A percentile compares a stretch with the other conserved stretches of the same genome.
These are phyloP conservation scores for Eucalyptus rudis DNA, from an alignment of 345 rosid genomes.

Conservation along the genomic window DNA sequence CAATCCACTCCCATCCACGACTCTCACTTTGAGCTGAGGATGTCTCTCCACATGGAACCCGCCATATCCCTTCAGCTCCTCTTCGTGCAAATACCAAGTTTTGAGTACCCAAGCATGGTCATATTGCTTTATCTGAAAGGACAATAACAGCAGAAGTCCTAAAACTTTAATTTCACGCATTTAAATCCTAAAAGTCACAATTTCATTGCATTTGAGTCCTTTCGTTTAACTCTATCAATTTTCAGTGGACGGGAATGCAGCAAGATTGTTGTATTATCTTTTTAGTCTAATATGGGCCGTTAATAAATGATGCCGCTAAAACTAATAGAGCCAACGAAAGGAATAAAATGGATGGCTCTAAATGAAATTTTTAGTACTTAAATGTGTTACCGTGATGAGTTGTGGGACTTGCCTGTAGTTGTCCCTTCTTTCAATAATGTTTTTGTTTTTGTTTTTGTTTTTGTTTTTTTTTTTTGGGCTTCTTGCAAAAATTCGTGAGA, in stretches of 20 bases:
- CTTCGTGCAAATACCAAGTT: neutral
- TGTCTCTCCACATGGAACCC: neutral
- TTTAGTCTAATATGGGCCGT: neutral
- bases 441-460: neutral
- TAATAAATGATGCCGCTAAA: neutral
- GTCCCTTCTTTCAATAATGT: neutral
- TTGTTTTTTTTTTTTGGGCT: neutral
- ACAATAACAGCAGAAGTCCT: neutral
- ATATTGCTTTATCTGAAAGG: neutral
- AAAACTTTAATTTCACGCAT: neutral
- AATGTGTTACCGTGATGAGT: neutral
- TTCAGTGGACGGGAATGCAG: neutral
- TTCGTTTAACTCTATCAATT: neutral
- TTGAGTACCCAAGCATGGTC: neutral
- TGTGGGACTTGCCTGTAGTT: neutral
- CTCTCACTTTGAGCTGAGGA: neutral
- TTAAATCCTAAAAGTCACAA: neutral
- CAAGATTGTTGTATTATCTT: neutral
- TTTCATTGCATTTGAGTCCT: neutral
- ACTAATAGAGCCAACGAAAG: neutral
- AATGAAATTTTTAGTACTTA: neutral
- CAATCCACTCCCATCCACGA: conserved; percentile 2
- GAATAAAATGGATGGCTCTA: neutral
- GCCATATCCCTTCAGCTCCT: neutral
- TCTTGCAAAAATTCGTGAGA: neutral